These are phyloP conservation scores for Salinomyces thailandicus DNA, from an alignment of 2,329 filamentous ascomycete genomes.

Conservation along the genomic window DNA sequence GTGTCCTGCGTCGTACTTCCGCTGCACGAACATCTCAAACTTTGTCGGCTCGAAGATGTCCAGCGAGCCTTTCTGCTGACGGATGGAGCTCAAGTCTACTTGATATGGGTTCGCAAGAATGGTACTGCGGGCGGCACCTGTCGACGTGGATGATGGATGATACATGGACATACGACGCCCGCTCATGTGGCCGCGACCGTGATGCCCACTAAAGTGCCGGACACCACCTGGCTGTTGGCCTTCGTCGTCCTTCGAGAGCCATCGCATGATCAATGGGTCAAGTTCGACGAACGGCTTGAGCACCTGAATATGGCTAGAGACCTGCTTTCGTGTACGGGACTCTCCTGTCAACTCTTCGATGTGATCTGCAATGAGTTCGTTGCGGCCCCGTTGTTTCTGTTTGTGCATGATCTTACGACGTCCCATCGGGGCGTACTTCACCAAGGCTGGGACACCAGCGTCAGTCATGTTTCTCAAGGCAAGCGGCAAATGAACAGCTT, in stretches of 20 bases:
- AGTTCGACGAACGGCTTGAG: constrained; percentile 46
- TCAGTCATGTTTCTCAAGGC: constrained; percentile 2
- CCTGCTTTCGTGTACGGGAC: constrained; percentile 45
- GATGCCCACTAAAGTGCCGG: constrained; percentile 1
- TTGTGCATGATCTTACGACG: constrained; percentile 38
- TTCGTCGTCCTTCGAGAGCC: constrained; percentile 30
- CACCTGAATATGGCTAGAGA: constrained; percentile 55
- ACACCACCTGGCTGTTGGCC: constrained; percentile 11
- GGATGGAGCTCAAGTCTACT: constrained; percentile 5
- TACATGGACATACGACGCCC: constrained; percentile 15
- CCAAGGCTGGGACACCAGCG: constrained; percentile 28
- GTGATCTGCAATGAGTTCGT: constrained; percentile 51
- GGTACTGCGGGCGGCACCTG: constrained; percentile 4
- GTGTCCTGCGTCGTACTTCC: constrained; percentile 11
- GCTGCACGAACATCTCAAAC: constrained; percentile 34
- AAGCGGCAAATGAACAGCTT: constrained; percentile 2
- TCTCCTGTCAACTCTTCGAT: constrained; percentile 47
- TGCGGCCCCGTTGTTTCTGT: constrained; percentile 47
- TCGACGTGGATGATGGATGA: constrained; percentile 9
- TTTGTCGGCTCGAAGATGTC: constrained; percentile 22
- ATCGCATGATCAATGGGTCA: constrained; percentile 39
- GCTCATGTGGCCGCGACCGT: constrained; percentile 7
- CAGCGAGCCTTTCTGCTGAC: constrained; percentile 12
- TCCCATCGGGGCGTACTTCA: constrained; percentile 49
- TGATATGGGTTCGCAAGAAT: constrained; percentile 3